Evolutionary conservation across 441 rosid species (phyloP), one percentile per base, ranked within the genome.

Genomic region (Syzygium malaccense): DNA sequence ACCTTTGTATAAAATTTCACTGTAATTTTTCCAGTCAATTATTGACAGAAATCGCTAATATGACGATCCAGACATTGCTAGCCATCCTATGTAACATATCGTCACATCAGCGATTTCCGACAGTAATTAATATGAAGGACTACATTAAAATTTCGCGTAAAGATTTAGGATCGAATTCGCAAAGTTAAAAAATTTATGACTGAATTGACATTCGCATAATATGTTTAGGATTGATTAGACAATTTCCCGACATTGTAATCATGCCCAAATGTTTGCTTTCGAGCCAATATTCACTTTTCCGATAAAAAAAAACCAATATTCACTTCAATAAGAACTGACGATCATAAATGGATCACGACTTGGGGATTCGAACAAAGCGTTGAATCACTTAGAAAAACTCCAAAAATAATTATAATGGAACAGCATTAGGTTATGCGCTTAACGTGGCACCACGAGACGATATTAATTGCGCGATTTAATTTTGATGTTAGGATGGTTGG

Each of bases 21-120:
- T 3, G 3, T n/a, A 0, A 14, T 62, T 62, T 19, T n/a, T 62
- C 5, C 15, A 7, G 4, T 62, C 17, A 32, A n/a, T 62, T n/a
- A 6, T 62, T 7, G 37, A 19, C 7, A 0, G 5, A 62, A 62
- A 62, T 62, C 4, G 2, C 2, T 0, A 18, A 62, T 8, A 30
- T 64, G 0, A 30, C 3, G 1, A 30, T 64, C 1, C 0, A 7
- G 5, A n/a, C 3, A 15, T 0, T 15, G 0, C 14, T 12, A 4
- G 19, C 11, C 1, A 0, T 62, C 14, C 15, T 62, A n/a, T 7
- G 19, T 62, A 9, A 2, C 10, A 62, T 1, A 62, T n/a, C 3
- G 4, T 2, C 5, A 62, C 2, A n/a, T 62, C 0, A 1, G 5
- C 3, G 0, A 7, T 14, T 3, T 30, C 0, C 0, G 0, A 0